Percentiles rank a stretch among this genome's conserved stretches.
These are phyloP conservation scores for Cladophialophora immunda DNA, from an alignment of 2,329 filamentous ascomycete species.

Conservation along the genomic window DNA sequence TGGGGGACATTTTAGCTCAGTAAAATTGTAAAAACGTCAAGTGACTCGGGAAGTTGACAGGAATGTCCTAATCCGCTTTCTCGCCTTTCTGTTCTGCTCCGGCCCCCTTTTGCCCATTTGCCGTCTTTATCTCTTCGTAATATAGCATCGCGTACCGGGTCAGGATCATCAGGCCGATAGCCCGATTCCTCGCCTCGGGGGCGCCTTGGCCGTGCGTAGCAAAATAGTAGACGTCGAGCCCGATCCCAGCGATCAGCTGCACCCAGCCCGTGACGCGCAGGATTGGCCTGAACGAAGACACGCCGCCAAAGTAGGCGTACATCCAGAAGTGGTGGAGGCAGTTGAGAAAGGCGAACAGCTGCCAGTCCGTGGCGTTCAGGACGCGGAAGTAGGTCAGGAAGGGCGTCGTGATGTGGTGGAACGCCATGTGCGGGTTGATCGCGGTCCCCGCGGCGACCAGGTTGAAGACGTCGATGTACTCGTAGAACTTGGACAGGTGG, in stretches of 20 bases:
- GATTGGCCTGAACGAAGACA: slow-evolving; percentile 32
- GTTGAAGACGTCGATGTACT: slow-evolving; percentile 46
- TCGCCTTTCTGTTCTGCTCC: slow-evolving; percentile 16
- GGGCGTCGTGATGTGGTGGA: slow-evolving; percentile 46
- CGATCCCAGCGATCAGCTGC: slow-evolving; percentile 39
- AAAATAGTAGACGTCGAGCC: slow-evolving; percentile 33
- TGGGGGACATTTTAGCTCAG: not conserved
- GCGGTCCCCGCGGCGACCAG: slow-evolving; percentile 42
- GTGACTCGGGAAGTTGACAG: not conserved
- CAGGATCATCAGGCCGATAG: slow-evolving; percentile 25
- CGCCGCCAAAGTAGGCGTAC: slow-evolving; percentile 46
- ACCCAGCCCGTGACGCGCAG: slow-evolving; percentile 39
- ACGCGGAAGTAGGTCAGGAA: slow-evolving; percentile 45
- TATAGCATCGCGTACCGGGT: slow-evolving; percentile 30
- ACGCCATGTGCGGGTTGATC: slow-evolving; percentile 44
- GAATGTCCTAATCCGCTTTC: not conserved
- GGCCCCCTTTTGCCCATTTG: slow-evolving; percentile 11
- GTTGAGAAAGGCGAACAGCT: slow-evolving; percentile 43
- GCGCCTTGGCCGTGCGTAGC: slow-evolving; percentile 11
- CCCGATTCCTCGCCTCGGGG: slow-evolving; percentile 26
- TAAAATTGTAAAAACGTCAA: not conserved
- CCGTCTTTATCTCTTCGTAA: slow-evolving; percentile 25
- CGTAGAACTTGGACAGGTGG: slow-evolving; percentile 46
- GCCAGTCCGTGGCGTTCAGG: slow-evolving; percentile 41
- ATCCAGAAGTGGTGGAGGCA: slow-evolving; percentile 45